These are phyloP conservation scores for Agarophyton chilense DNA, from an alignment of 23 red algal genomes.

Conservation along the genomic window DNA sequence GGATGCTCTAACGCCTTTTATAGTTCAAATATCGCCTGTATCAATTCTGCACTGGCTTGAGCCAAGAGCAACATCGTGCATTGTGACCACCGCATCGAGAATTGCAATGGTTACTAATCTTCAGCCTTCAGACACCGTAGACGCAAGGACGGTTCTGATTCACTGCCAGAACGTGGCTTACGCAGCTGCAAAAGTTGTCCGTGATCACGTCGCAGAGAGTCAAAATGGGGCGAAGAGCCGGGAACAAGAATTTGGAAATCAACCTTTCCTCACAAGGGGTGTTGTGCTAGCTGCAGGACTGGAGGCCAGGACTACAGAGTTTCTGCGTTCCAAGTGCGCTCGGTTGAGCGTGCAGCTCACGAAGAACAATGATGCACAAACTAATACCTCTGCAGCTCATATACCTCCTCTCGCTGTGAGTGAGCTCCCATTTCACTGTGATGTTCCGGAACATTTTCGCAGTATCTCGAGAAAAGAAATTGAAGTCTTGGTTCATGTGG, in stretches of 20 bases:
- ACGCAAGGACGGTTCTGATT: neutral
- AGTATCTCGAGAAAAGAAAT: neutral
- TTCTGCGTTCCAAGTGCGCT: neutral
- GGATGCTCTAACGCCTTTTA: too few relatives aligned
- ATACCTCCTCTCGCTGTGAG: too few relatives aligned
- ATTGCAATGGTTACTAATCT: neutral
- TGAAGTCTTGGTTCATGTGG: neutral
- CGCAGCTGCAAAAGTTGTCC: neutral
- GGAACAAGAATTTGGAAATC: too few relatives aligned
- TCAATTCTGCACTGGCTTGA: too few relatives aligned
- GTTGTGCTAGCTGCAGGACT: neutral
- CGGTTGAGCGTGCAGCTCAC: neutral
- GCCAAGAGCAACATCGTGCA: too few relatives aligned
- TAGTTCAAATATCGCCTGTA: too few relatives aligned
- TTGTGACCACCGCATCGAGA: neutral
- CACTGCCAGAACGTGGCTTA: constrained; percentile 10
- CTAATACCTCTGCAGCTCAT: neutral
- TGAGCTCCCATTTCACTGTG: neutral
- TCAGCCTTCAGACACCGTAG: neutral
- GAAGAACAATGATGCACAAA: neutral
- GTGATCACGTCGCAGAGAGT: neutral
- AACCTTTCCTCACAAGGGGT: neutral
- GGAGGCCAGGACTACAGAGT: neutral
- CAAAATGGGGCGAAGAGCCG: neutral
- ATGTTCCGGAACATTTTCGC: constrained; percentile 12